phyloP scores from a whole-genome alignment of 495 filamentous ascomycete genomes.

The Penicillium dipodomyicola region DNA sequence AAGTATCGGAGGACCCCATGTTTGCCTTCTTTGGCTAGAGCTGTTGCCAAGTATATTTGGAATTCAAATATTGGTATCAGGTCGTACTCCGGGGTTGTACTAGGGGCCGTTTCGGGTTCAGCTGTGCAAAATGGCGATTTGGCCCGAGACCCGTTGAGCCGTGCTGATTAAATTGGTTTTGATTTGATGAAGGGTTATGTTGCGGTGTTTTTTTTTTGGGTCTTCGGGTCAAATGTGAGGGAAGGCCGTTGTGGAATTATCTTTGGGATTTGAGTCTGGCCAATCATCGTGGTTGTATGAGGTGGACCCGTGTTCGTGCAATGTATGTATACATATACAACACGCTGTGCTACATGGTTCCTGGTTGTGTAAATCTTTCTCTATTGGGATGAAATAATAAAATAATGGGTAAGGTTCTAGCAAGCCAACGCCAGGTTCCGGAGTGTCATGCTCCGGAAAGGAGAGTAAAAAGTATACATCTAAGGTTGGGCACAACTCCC shows the following conservation, averaged over 20 bases:
- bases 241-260: slow-evolving; percentile 15
- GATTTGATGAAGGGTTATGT: neutral
- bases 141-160: neutral
- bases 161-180: neutral
- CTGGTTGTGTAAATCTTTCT: neutral
- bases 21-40: neutral
- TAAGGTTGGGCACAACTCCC: neutral
- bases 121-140: neutral
- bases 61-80: neutral
- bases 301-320: slow-evolving; percentile 5
- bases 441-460: neutral
- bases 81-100: slow-evolving; percentile 17
- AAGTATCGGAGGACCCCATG: slow-evolving; percentile 25
- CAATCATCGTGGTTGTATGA: slow-evolving; percentile 12
- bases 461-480: neutral
- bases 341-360: slow-evolving; percentile 1
- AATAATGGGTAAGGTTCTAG: neutral
- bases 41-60: slow-evolving; percentile 11
- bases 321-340: slow-evolving; percentile 3
- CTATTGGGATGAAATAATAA: neutral
- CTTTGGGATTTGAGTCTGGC: slow-evolving; percentile 10
- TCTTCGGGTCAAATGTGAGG: slow-evolving; percentile 1
- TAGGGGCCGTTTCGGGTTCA: neutral
- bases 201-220: neutral
- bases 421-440: neutral